Percentiles rank a stretch among this genome's conserved stretches.
These are phyloP conservation scores for Leptosphaerulina australis DNA, from an alignment of 2,329 filamentous ascomycete species.

Conservation along the genomic window DNA sequence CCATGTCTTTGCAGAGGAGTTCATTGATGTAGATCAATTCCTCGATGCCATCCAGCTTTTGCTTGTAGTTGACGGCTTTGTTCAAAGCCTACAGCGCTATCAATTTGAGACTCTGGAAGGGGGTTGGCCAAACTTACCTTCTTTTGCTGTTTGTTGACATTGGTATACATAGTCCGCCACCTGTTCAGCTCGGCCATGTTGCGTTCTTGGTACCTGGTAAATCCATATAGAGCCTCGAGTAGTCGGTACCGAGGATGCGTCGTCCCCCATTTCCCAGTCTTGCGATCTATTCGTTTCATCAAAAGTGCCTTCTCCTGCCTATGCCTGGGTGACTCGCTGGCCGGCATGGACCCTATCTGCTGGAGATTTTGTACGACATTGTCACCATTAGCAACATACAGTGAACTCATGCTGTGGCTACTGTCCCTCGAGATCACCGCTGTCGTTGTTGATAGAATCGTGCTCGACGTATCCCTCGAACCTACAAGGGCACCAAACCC, in stretches of 20 bases:
- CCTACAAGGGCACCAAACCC: not conserved
- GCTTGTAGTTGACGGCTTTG: constrained; percentile 24
- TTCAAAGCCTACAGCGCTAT: constrained; percentile 35
- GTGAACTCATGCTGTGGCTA: not conserved
- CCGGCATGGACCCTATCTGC: constrained; percentile 20
- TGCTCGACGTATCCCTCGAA: not conserved
- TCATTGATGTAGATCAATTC: constrained; percentile 55
- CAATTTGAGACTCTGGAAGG: too few species aligned
- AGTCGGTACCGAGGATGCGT: constrained; percentile 31
- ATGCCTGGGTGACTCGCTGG: constrained; percentile 20
- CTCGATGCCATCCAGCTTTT: constrained; percentile 56
- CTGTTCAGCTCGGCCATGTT: constrained; percentile 30
- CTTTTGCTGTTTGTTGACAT: constrained; percentile 32
- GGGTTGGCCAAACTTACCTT: constrained; percentile 23
- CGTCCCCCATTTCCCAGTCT: constrained; percentile 26
- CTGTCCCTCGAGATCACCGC: too few species aligned
- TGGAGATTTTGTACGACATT: constrained; percentile 15
- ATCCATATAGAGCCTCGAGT: constrained; percentile 28
- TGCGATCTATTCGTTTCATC: constrained; percentile 26
- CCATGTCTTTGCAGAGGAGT: constrained; percentile 55
- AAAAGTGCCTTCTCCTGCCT: constrained; percentile 28
- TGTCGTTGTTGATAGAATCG: not conserved
- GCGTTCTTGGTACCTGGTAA: constrained; percentile 25
- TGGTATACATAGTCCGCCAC: constrained; percentile 33
- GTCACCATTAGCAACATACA: not conserved